Conservation (phyloP, 2,329 filamentous ascomycete genomes). For the Calcarisporium arbuscula region DNA sequence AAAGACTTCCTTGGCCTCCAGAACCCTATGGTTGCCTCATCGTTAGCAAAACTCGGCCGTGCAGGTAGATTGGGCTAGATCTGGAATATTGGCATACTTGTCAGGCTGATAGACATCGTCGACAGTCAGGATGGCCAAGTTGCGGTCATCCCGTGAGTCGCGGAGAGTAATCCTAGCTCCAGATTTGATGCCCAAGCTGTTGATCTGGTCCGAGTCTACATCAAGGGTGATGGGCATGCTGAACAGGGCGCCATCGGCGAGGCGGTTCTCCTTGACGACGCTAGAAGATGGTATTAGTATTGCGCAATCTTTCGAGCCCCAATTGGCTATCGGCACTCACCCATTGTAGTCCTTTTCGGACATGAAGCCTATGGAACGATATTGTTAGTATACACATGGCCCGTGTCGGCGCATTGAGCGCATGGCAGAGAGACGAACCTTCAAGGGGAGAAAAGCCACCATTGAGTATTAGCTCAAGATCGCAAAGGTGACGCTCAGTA, state of each 20-base stretch:
- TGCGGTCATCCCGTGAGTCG: conserved; percentile 93
- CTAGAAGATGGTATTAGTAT: conserved; percentile 35
- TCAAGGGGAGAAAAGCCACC: conserved; percentile 97
- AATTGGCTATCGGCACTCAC: conserved; percentile 40
- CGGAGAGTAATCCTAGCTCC: conserved; percentile 81
- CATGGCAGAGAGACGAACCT: conserved; percentile 52
- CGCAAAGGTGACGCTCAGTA: conserved; percentile 91
- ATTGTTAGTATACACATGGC: conserved; percentile 4
- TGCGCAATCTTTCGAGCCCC: not conserved
- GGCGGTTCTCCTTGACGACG: conserved; percentile 82
- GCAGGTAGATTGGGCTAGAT: not conserved
- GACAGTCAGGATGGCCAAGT: conserved; percentile 90
- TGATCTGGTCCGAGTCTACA: conserved; percentile 66
- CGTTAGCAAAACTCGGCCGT: not conserved
- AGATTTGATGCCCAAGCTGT: conserved; percentile 67
- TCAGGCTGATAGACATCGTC: conserved; percentile 94
- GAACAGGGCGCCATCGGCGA: conserved; percentile 85
- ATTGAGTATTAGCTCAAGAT: conserved; percentile 94
- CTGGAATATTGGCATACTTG: conserved; percentile 61
- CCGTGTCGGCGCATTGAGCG: not conserved
- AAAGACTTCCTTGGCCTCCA: conserved; percentile 92
- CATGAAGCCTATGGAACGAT: conserved; percentile 69
- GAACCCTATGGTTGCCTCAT: conserved; percentile 46
- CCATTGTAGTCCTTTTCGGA: conserved; percentile 94
- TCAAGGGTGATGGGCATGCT: conserved; percentile 96